Evolutionary conservation across 306 rosid genomes (phyloP).

Genomic region (Ochetophila trinervis): DNA sequence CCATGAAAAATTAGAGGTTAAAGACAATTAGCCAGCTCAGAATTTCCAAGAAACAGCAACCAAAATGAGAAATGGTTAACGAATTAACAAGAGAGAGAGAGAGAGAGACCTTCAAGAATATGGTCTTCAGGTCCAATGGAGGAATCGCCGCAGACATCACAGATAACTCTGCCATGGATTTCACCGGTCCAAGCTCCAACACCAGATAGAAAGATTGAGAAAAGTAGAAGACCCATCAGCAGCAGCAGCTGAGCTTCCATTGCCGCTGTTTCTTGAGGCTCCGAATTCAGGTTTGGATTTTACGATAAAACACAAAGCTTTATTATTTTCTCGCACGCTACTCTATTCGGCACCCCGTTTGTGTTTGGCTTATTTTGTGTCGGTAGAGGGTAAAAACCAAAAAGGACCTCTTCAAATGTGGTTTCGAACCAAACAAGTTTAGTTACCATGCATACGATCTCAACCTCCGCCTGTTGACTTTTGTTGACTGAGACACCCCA

Average conservation of each 20-base stretch:
- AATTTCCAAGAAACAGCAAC: background rate
- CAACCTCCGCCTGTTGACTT: too few species aligned
- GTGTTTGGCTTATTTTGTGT: too few species aligned
- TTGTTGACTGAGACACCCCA: too few species aligned
- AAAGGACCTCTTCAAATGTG: too few species aligned
- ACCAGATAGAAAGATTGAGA: constrained; percentile 32
- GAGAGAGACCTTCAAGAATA: constrained; percentile 66
- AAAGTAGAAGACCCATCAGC: constrained; percentile 32
- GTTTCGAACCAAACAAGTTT: too few species aligned
- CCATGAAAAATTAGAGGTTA: background rate
- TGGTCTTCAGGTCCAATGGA: constrained; percentile 90
- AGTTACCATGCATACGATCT: too few species aligned
- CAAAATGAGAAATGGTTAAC: background rate
- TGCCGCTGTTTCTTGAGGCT: background rate
- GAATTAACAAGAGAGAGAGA: background rate
- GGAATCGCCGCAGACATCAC: constrained; percentile 91
- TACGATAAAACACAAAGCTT: too few species aligned
- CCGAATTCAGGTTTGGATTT: too few species aligned
- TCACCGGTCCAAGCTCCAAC: constrained; percentile 91
- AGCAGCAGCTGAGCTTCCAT: constrained; percentile 45
- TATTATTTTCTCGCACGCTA: too few species aligned
- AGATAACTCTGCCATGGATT: constrained; percentile 89
- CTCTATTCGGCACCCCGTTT: too few species aligned
- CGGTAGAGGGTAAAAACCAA: too few species aligned
- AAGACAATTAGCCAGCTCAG: constrained; percentile 3